Evolutionary conservation across 202 grass and related monocot genomes (phyloP).

Genomic region (Setaria italica): DNA sequence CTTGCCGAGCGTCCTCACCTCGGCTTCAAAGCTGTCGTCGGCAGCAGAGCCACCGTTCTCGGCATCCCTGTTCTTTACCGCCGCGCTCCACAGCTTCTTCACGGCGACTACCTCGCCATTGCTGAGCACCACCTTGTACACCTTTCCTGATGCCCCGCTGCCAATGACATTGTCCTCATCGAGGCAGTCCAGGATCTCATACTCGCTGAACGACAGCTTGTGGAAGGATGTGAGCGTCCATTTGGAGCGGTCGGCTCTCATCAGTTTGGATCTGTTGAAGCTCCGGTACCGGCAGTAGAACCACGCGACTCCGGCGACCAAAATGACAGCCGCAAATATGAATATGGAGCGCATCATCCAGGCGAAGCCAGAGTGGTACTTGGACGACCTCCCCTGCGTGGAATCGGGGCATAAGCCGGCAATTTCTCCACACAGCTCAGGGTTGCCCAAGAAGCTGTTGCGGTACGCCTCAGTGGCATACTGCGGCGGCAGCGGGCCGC

Average conservation of each 20-base stretch:
- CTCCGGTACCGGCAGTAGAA: constrained; percentile 73
- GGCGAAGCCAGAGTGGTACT: constrained; percentile 8
- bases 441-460: constrained; percentile 80
- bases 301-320: constrained; percentile 64
- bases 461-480: constrained; percentile 62
- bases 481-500: constrained; percentile 63
- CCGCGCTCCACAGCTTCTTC: constrained; percentile 72
- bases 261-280: constrained; percentile 54
- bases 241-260: constrained; percentile 59
- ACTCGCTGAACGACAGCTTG: constrained; percentile 86
- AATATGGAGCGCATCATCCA: constrained; percentile 79
- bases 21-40: constrained; percentile 71
- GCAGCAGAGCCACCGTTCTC: background rate
- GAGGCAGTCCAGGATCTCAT: constrained; percentile 83
- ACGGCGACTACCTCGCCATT: constrained; percentile 72
- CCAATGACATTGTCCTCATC: constrained; percentile 89
- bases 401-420: constrained; percentile 49
- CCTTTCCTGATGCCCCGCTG: constrained; percentile 81
- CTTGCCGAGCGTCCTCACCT: constrained; percentile 89
- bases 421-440: constrained; percentile 59
- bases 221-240: constrained; percentile 93
- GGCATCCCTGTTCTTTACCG: too few relatives aligned
- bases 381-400: background rate
- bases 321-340: constrained; percentile 54
- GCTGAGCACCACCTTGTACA: constrained; percentile 85